Evolutionary conservation across 2,329 filamentous ascomycete genomes (phyloP), one percentile per base, ranked within the genome.

Genomic region (Cladobotryum protrusum): DNA sequence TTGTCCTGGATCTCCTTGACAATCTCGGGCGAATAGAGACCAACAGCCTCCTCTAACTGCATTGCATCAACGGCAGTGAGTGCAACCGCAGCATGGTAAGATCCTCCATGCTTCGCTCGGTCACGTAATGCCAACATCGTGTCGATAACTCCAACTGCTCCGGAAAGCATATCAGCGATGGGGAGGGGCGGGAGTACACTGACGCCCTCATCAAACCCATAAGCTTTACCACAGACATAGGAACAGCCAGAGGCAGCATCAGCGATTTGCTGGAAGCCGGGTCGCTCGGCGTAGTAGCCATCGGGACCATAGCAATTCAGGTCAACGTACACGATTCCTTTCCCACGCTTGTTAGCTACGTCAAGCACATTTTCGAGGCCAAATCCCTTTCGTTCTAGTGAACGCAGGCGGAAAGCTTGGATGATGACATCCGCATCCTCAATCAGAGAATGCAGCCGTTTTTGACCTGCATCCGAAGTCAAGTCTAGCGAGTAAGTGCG

Each of bases 181-280:
- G 24, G 24, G 24, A 29, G 24, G 24, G 24, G 11, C 6, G 24
- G 24, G 3, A 29, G 24, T 9, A 29, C 24, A 8, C 24, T 29
- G 24, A 29, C 24, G 24, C 24, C 24, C 24, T 29, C 24, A 8
- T 29, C 24, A 9, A 29, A 29, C 11, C 60, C 59, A 15, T 63
- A 57, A 3, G 58, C 56, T 36, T 54, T 52, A 4, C 65, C 63
- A 4, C 58, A 65, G 4, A 68, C 65, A 32, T 67, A 63, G 11
- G 66, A 60, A 8, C 58, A 60, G 1, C 66, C 66, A 1, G 66
- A 55, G 1, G 65, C 64, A 1, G 63, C 65, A 14, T 86, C 83
- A 12, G 81, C 82, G 45, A 84, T 83, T 57, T 84, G 81, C 59
- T 84, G 83, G 81, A 82, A 86, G 8, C 83, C 83, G 2, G 81